Base-by-base conservation (phyloP, 352 stramenopile species). In the Phytophthora litchii region DNA sequence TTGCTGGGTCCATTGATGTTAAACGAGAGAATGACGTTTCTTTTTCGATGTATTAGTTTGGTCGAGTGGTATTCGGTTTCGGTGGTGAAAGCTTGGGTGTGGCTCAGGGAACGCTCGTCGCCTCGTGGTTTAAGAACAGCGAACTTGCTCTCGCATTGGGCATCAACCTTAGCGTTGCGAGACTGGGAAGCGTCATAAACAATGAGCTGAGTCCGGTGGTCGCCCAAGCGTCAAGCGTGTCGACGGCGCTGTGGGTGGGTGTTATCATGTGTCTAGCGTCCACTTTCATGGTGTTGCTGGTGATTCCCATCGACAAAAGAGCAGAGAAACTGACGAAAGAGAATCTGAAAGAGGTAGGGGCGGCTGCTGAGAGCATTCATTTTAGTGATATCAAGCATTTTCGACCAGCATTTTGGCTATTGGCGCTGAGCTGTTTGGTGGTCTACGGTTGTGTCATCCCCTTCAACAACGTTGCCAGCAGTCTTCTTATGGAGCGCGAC, bases 401-500 rank as follows among this genome's bases (percentile, higher is more conserved):
- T 51, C 80, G 80, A 0, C 83, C 81, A 23, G 76, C 89, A 0
- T 98, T 97, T 59, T 98, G 89, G 90, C 63, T 97, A 4, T 59
- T 98, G 13, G 83, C 79, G 6, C 54, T 97, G n/a, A 93, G 79
- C 46, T 98, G 91, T 56, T 68, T 98, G 41, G 84, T 97, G 2
- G 82, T 97, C 11, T 98, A 98, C 49, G 93, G 90, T 29, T 96
- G 88, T 52, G 89, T 98, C 9, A 87, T 98, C 16, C 93, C 94
- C 20, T 98, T 98, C 59, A 98, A 98, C 64, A 97, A 92, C 63
- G 88, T 98, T 31, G 91, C 92, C 2, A 94, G 81, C 57, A 95
- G 87, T 50, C 76, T 98, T 32, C 64, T 98, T 10, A 93, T 97
- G 71, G 91, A 98, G 43, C 76, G 91, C 19, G 88, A 97, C 54